Evolutionary conservation across 1,284 basidiomycete genomes (phyloP), one percentile per base, ranked within the genome.

Genomic region (Xerocomus cyaneibrunnescens): DNA sequence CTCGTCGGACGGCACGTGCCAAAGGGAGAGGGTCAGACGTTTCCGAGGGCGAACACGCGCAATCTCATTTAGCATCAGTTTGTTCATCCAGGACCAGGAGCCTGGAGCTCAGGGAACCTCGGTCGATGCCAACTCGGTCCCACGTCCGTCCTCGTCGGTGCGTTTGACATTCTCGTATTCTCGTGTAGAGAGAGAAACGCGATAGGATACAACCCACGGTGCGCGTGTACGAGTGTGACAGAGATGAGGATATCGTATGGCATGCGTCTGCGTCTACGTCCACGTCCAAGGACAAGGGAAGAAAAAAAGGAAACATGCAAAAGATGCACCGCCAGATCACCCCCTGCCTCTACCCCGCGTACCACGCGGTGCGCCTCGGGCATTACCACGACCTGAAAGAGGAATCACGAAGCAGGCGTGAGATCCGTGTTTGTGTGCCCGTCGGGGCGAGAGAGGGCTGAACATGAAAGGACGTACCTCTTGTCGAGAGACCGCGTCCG

Each of bases 401-500:
- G 17, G 7, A 19, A 0, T 12, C 35, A 36, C 12, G 5, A 16
- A 9, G 9, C 10, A 38, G 36, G 37, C 13, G 39, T 44, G 48
- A 48, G 45, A 32, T 45, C 25, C 43, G 31, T 12, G 35, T 22
- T n/a, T n/a, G n/a, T n/a, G n/a, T n/a, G n/a, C n/a, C n/a, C n/a
- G n/a, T n/a, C n/a, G n/a, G n/a, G n/a, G n/a, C n/a, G 28, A 3
- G 2, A 19, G 5, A n/a, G 4, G 17, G 34, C 5, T 16, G 30
- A 36, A 9, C 17, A 21, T 19, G 7, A 14, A 0, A 22, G 1
- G 23, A 43, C 53, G 7, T 13, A 76, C 79, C 78, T 72, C 77
- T 67, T 52, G 63, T 3, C 54, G 69, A 65, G 39, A 56, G 56
- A 31, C 81, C 78, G 32, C 80, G 77, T 54, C 76, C 78, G 72